Base-by-base conservation (phyloP, 805 yeast genomes). In the Starmerella asiatica region DNA sequence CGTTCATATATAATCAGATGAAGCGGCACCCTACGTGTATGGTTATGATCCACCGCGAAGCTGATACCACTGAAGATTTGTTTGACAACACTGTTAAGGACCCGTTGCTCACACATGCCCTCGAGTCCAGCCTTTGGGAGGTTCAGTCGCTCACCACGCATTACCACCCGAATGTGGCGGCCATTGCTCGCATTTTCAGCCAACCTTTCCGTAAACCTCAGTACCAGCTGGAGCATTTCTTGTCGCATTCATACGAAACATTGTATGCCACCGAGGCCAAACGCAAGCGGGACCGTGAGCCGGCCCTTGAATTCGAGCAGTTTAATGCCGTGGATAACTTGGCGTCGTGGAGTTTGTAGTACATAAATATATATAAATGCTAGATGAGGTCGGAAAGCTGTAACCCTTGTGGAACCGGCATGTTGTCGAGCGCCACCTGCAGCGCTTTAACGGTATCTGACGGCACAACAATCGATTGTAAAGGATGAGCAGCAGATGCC, bases 11-110 rank as follows among this genome's bases (percentile, higher is more conserved):
- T 63, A 88, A 88, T 58, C 68, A 85, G 47, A 60, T 91, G 53
- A 88, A 83, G 56, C 75, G 83, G 52, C 98, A 91, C 60, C 96
- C 96, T 32, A 75, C 86, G 4, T 86, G 96, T 66, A 88, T 86
- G 94, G 64, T 79, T 19, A 65, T 88, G 70, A 68, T 88, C 31
- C 97, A 91, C 53, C 53, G 63, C 47, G 24, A 17, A 2, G 30
- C 24, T 9, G 41, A 27, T 12, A 23, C 21, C 28, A 7, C 29
- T 27, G 67, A 61, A 48, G 97, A 91, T 56, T 79, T 93, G 4
- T 88, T 71, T 55, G 65, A 79, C 47, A 61, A 65, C 26, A 44
- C 57, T 1, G 93, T 82, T 52, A 39, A 45, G 1, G 84, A 88
- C 56, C 98, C 98, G 2, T 67, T 79, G 42, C 63, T 70, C 42